Conservation (phyloP, 805 yeast species). For the Yarrowia yakushimensis region DNA sequence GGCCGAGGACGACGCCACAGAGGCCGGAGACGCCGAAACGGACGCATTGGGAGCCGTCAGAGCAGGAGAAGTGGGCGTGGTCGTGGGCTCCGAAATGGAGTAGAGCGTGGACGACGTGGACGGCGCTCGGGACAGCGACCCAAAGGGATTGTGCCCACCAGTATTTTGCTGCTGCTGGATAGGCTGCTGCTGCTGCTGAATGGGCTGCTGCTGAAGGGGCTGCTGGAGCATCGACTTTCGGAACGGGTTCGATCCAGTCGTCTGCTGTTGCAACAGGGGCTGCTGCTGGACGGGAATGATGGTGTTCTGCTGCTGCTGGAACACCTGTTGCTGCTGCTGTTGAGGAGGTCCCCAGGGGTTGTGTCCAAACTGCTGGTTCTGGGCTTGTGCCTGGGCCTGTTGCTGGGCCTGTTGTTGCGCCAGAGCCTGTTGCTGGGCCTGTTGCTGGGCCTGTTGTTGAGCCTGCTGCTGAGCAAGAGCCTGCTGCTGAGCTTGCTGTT, state of each 20-base stretch:
- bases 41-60: conserved; percentile 33
- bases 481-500: conserved; percentile 29
- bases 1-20: conserved; percentile 24
- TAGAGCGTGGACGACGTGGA: conserved; percentile 28
- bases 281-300: neutral
- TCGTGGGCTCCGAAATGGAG: conserved; percentile 23
- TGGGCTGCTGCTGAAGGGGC: conserved; percentile 6
- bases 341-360: conserved; percentile 26
- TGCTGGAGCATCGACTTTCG: conserved; percentile 3
- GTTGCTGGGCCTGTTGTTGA: conserved; percentile 28
- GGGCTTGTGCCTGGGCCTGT: conserved; percentile 28
- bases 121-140: conserved; percentile 31
- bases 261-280: conserved; percentile 1
- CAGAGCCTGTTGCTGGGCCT: conserved; percentile 31
- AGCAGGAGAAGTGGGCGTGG: conserved; percentile 32
- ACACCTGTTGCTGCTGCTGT: conserved; percentile 29
- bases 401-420: conserved; percentile 28
- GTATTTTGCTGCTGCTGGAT: conserved; percentile 6
- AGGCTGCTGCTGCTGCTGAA: conserved; percentile 18
- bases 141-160: conserved; percentile 28
- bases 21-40: conserved; percentile 7
- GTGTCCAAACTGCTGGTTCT: conserved; percentile 27
- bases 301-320: conserved; percentile 26
- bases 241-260: neutral
- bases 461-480: conserved; percentile 22